These are phyloP conservation scores for Sarocladium kiliense DNA, from an alignment of 2,329 filamentous ascomycete genomes.

Conservation along the genomic window DNA sequence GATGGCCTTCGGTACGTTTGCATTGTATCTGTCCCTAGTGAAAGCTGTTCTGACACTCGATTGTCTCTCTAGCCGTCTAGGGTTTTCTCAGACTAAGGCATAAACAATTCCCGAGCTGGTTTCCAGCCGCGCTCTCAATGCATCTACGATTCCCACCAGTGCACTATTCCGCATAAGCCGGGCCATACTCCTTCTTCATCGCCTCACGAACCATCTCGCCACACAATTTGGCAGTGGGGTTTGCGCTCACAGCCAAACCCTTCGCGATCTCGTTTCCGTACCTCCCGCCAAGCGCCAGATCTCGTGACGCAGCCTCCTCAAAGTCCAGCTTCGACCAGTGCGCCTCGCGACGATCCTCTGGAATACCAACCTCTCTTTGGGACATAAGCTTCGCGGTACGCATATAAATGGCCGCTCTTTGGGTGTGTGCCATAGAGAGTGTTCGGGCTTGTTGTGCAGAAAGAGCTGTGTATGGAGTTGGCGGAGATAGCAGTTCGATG, in stretches of 20 bases:
- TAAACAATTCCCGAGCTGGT: constrained; percentile 2
- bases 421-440: constrained; percentile 65
- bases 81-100: constrained; percentile 15
- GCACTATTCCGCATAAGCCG: constrained; percentile 35
- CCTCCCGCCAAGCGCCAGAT: constrained; percentile 59
- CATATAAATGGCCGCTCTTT: constrained; percentile 62
- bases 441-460: constrained; percentile 62
- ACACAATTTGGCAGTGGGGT: constrained; percentile 65
- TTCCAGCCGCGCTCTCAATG: no score
- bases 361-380: constrained; percentile 32
- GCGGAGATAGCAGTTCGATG: constrained; percentile 54
- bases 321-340: constrained; percentile 50
- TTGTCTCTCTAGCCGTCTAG: constrained; percentile 21
- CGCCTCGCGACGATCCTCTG: constrained; percentile 35
- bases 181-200: constrained; percentile 63
- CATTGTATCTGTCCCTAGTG: not conserved
- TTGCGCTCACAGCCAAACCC: constrained; percentile 57
- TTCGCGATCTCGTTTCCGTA: constrained; percentile 63
- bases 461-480: constrained; percentile 43
- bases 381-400: constrained; percentile 47
- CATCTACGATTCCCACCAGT: no score
- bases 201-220: constrained; percentile 65
- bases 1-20: constrained; percentile 36
- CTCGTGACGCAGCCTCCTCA: constrained; percentile 56
- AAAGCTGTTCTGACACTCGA: not conserved